These are phyloP conservation scores for Tolypocladium capitatum DNA, from an alignment of 2,329 filamentous ascomycete species.

Conservation along the genomic window DNA sequence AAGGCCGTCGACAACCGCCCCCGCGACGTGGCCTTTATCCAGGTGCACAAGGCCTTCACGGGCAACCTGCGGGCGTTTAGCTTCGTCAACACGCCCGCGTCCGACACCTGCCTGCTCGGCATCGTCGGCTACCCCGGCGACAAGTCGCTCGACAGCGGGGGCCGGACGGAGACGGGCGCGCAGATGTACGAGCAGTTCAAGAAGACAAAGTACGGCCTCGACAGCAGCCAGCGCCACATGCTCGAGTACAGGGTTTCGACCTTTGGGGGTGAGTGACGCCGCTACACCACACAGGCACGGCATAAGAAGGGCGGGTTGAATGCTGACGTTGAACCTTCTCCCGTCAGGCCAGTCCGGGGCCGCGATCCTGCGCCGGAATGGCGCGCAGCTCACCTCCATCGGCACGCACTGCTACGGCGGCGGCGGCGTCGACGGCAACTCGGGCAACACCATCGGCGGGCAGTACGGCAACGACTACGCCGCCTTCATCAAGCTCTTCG, in stretches of 20 bases:
- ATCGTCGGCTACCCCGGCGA: neutral
- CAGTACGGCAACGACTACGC: slow-evolving; percentile 10
- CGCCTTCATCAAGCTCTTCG: slow-evolving; percentile 6
- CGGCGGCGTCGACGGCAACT: slow-evolving; percentile 9
- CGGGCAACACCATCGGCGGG: slow-evolving; percentile 12
- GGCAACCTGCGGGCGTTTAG: slow-evolving; percentile 11
- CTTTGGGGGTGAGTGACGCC: neutral
- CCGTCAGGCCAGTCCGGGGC: neutral
- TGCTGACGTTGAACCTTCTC: neutral
- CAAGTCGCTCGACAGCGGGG: neutral
- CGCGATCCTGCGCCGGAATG: neutral
- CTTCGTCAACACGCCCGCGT: slow-evolving; percentile 5
- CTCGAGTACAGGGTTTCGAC: neutral
- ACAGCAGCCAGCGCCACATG: neutral
- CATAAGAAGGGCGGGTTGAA: neutral
- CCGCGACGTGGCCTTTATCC: slow-evolving; percentile 13
- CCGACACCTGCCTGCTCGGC: neutral
- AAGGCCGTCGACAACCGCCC: slow-evolving; percentile 3
- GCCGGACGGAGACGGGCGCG: neutral
- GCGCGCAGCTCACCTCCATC: slow-evolving; percentile 7
- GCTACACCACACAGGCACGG: no score
- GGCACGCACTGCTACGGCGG: slow-evolving; percentile 15
- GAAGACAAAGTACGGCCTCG: neutral
- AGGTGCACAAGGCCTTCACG: slow-evolving; percentile 10
- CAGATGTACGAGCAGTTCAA: neutral